Evolutionary conservation across 176 grass and related monocot genomes (phyloP), one percentile per base, ranked within the genome.

Genomic region (Otatea glauca): DNA sequence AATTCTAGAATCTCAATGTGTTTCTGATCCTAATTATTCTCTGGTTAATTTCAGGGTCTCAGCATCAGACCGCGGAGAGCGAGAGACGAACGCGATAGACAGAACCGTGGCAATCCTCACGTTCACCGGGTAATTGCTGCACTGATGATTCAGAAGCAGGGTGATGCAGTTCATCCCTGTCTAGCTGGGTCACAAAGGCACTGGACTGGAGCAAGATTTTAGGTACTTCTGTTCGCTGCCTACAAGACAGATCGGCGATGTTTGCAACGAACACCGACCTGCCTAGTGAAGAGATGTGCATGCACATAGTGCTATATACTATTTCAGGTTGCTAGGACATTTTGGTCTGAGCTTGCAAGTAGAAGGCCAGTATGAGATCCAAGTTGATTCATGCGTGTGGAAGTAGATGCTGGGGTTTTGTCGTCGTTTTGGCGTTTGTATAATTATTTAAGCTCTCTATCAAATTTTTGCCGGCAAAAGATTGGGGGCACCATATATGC

Each of bases 11-110:
- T 39, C 7, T 38, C 8, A 18, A 37, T 35, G 5, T 53, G 49
- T 56, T 21, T 7, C 35, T 55, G 42, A 63, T 29, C 12, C 67
- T 69, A 37, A 54, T 47, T 14, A 10, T 56, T 86, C 13, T n/a
- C 4, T 34, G 66, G 9, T 15, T 55, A 51, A 70, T 68, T 85
- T 68, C 80, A 95, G 93, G 23, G 12, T 71, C 34, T 77, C 82
- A 6, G 59, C 73, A 41, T 45, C 64, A 42, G 79, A 51, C 29
- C 14, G 16, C 53, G 37, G 42, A 10, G 90, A 92, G 44, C 75
- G 68, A 42, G 91, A 79, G 41, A 87, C 79, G 18, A 95, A 91
- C 68, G 81, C 90, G 54, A 85, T 96, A 74, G 94, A 96, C 69
- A 82, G 91, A 78, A 90, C 91, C 20, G 86, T 96, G 41, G 78